Base-by-base conservation (phyloP, 2,329 filamentous ascomycete species). In the Aspergillus novofumigatus region DNA sequence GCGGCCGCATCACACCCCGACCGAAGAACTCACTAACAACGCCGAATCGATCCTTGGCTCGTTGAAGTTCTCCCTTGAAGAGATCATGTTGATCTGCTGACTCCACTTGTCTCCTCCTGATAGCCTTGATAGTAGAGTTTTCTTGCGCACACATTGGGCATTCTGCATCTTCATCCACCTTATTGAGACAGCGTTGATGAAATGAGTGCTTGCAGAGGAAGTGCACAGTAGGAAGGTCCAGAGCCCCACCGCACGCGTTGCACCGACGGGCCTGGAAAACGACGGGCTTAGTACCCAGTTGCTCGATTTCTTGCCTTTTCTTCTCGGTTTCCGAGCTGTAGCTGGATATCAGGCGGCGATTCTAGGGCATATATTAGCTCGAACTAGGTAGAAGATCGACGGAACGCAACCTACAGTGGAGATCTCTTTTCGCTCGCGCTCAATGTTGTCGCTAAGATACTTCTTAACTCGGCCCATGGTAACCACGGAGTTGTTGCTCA, bases 201-300 rank as follows among this genome's bases (percentile, higher is more conserved):
- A 97, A 99, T 59, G 88, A 92, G 73, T 99, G 94, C 73, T 96
- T 96, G 79, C 94, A 99, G 61, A 99, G 76, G 72, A 99, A 99
- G 71, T 99, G 94, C 50, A 99, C 92, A 0, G 88, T 90, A 0
- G 94, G 94, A 11, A 97, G 80, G 63, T 97, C 92, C 20, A 97
- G 81, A 26, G 85, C 82, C 41, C 86, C 83, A 17, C 86, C 86
- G 72, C 94, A 99, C 52, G 89, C 87, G 28, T 89, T 87, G 72
- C 94, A 99, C 52, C 94, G 85, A 35, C 92, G 92, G 0, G 92
- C 87, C 72, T 95, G 91, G 80, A 99, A 97, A 1, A 95, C 89
- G 21, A 88, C 86, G 0, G 94, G 92, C 69, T 95, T 93, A 8
- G 82, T 83, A 7, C 83, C 84, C 0, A 99, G 81, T 51, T 92